Conservation (phyloP, 208 protist species). For the Angomonas ambiguus region DNA sequence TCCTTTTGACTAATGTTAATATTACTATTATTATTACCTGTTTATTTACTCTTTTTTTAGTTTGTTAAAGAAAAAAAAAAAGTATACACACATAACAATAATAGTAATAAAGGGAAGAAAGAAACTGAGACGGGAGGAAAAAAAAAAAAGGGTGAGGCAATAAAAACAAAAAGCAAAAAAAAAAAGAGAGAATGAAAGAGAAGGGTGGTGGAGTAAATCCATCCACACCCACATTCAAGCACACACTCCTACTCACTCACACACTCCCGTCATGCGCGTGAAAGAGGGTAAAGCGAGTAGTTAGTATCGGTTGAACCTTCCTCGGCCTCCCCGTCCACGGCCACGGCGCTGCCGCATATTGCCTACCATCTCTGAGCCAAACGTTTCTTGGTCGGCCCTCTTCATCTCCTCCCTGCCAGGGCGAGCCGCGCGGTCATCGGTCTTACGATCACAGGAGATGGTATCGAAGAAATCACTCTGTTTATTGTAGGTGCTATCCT, state of each 20-base stretch:
- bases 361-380: constrained; percentile 81
- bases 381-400: constrained; percentile 80
- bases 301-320: constrained; percentile 62
- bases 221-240: background rate
- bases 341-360: constrained; percentile 54
- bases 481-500: constrained; percentile 70
- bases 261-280: no score
- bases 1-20: no score
- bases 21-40: no score
- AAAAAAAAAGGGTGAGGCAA: background rate
- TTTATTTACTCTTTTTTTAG: no score
- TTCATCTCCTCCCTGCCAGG: constrained; percentile 77
- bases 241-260: no score
- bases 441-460: constrained; percentile 78
- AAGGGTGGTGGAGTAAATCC: background rate
- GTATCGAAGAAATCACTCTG: constrained; percentile 83
- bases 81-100: background rate
- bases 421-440: constrained; percentile 35
- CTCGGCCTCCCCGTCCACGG: constrained; percentile 58
- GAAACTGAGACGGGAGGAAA: background rate
- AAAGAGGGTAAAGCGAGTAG: no score
- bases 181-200: background rate
- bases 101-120: background rate
- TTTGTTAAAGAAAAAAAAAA: background rate
- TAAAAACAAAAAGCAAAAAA: background rate